Conservation (phyloP, 768 basidiomycete species). For the Coprinellus aureogranulatus region DNA sequence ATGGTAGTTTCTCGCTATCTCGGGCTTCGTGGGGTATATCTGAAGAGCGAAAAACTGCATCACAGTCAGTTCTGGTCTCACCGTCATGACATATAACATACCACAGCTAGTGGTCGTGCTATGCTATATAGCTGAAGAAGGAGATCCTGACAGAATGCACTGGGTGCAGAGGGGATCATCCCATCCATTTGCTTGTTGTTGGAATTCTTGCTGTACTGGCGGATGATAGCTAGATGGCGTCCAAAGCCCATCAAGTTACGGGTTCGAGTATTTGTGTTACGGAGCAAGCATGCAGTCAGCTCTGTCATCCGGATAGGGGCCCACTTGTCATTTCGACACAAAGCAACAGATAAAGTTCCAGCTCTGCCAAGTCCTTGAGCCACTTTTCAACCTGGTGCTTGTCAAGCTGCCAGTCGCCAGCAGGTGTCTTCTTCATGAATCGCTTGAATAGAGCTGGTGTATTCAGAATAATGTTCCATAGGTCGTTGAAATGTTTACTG, state of each 20-base stretch:
- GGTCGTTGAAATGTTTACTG: neutral
- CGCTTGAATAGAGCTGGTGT: neutral
- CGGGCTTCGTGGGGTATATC: neutral
- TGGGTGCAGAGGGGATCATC: neutral
- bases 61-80: neutral
- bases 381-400: neutral
- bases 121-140: neutral
- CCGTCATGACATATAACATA: neutral
- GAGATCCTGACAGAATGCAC: neutral
- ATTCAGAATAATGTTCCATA: neutral
- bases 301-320: constrained; percentile 1
- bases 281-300: neutral
- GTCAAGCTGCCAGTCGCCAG: neutral
- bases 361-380: neutral
- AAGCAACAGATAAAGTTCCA: neutral
- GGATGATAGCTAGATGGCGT: neutral
- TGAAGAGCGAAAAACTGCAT: neutral
- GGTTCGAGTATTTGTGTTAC: neutral
- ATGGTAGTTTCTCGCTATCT: neutral
- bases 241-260: constrained; percentile 4
- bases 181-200: constrained; percentile 1
- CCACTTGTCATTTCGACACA: neutral
- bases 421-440: neutral
- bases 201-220: constrained; percentile 5
- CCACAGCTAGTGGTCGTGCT: constrained; percentile 2